A percentile compares a stretch with the other conserved stretches of the same genome.
phyloP scores from a whole-genome alignment of 2,329 filamentous ascomycete species.

The Ceratocystis smalleyi region DNA sequence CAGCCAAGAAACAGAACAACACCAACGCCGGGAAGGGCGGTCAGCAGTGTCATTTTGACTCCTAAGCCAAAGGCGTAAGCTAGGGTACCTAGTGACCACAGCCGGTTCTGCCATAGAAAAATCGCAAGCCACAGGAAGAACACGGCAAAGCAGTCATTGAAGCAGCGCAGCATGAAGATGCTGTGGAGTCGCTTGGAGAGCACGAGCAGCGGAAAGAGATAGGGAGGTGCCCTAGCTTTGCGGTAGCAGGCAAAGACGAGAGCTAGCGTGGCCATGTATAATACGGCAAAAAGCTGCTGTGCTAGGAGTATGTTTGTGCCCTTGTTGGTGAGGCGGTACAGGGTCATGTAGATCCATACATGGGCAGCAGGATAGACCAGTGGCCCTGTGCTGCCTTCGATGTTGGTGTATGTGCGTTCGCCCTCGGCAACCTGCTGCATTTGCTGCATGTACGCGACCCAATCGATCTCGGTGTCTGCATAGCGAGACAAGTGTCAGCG shows the following conservation, averaged over 20 bases:
- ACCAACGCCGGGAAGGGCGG: constrained; percentile 68
- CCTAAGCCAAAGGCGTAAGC: constrained; percentile 66
- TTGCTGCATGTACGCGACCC: constrained; percentile 94
- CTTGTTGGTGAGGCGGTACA: constrained; percentile 63
- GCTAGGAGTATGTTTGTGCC: constrained; percentile 63
- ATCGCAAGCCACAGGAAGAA: constrained; percentile 75
- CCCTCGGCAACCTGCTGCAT: constrained; percentile 63
- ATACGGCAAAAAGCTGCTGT: constrained; percentile 65
- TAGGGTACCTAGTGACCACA: constrained; percentile 58
- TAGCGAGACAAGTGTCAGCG: neutral
- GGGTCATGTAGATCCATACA: constrained; percentile 71
- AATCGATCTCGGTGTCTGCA: constrained; percentile 90
- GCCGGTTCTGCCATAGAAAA: constrained; percentile 55
- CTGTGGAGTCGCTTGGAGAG: constrained; percentile 87
- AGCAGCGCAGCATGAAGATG: constrained; percentile 79
- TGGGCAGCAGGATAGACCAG: constrained; percentile 90
- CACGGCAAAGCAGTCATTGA: constrained; percentile 87
- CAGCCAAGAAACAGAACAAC: constrained; percentile 59
- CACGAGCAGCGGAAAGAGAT: constrained; percentile 70
- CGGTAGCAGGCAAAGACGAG: constrained; percentile 74
- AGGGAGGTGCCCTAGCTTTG: constrained; percentile 64
- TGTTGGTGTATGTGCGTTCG: constrained; percentile 74
- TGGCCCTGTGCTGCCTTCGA: constrained; percentile 78
- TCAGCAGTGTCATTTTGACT: constrained; percentile 86
- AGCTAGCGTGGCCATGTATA: constrained; percentile 63